Percentiles rank a stretch among this genome's conserved stretches.
These are phyloP conservation scores for Hemileccinum rubropunctum DNA, from an alignment of 768 basidiomycete species.

Conservation along the genomic window DNA sequence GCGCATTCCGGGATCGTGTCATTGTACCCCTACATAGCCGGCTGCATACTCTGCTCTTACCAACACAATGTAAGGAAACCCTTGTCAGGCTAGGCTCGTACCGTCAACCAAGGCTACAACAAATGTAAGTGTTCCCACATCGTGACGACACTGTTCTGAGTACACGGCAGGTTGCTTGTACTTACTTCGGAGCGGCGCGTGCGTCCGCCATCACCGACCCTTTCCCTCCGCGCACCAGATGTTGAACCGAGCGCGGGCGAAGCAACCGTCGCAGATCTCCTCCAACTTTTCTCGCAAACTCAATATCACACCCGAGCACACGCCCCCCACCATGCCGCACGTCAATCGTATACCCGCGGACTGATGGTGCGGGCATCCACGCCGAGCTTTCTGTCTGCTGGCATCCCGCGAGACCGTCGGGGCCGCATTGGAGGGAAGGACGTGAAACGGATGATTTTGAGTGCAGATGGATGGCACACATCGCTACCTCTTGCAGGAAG, in stretches of 20 bases:
- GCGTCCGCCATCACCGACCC: constrained; percentile 54
- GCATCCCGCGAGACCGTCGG: constrained; percentile 71
- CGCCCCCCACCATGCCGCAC: constrained; percentile 28
- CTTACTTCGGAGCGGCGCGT: constrained; percentile 66
- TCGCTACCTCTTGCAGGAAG: constrained; percentile 5
- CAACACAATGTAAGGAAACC: constrained; percentile 53
- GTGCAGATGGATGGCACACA: constrained; percentile 23
- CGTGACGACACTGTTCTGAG: constrained; percentile 2
- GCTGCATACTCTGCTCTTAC: constrained; percentile 54
- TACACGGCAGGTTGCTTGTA: constrained; percentile 59
- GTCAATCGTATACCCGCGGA: constrained; percentile 26
- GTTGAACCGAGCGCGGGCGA: constrained; percentile 63
- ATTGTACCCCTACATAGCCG: constrained; percentile 62
- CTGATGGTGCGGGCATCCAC: constrained; percentile 32
- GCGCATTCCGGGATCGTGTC: constrained; percentile 77
- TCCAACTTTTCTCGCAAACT: constrained; percentile 59
- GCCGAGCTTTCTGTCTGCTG: constrained; percentile 70
- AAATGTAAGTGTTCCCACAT: constrained; percentile 55
- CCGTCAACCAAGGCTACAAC: constrained; percentile 70
- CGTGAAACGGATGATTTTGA: constrained; percentile 28
- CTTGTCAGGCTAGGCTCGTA: constrained; percentile 53
- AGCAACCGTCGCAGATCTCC: constrained; percentile 62
- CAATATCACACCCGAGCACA: constrained; percentile 35
- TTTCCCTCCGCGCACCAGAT: constrained; percentile 49
- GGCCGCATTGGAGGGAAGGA: constrained; percentile 61